Evolutionary conservation across 306 rosid genomes (phyloP).

Genomic region (Dryas drummondii): DNA sequence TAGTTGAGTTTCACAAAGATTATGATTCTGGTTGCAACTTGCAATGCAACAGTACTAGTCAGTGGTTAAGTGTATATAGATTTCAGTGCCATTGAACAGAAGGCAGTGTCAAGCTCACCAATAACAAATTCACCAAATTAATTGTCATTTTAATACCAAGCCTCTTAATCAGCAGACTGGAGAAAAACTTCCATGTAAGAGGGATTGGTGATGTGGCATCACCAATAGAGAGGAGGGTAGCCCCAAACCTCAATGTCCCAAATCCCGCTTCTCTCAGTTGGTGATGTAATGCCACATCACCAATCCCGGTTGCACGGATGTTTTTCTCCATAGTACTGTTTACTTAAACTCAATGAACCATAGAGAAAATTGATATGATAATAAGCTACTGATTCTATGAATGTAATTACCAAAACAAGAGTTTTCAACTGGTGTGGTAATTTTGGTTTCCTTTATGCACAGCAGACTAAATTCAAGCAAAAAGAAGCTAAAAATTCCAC

Average conservation of each 20-base stretch:
- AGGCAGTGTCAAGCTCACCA: neutral
- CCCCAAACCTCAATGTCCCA: no score
- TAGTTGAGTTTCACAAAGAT: neutral
- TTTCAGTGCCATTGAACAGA: neutral
- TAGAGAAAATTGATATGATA: neutral
- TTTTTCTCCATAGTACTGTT: neutral
- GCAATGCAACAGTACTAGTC: neutral
- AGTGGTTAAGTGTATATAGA: neutral
- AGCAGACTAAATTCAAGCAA: neutral
- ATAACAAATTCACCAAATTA: neutral
- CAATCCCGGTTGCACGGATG: no score
- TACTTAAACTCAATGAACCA: neutral
- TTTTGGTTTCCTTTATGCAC: neutral
- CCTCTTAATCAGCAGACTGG: neutral
- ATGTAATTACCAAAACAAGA: neutral
- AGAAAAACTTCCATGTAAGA: no score
- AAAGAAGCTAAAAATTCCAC: neutral
- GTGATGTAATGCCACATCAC: no score
- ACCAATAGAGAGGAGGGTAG: no score
- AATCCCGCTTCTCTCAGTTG: no score
- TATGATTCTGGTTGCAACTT: slow-evolving; percentile 7
- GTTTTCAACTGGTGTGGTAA: neutral
- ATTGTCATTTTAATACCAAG: neutral
- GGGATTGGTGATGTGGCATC: no score
- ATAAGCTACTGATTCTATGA: neutral